phyloP scores from a whole-genome alignment of 495 filamentous ascomycete genomes.

The Neurospora sp. region DNA sequence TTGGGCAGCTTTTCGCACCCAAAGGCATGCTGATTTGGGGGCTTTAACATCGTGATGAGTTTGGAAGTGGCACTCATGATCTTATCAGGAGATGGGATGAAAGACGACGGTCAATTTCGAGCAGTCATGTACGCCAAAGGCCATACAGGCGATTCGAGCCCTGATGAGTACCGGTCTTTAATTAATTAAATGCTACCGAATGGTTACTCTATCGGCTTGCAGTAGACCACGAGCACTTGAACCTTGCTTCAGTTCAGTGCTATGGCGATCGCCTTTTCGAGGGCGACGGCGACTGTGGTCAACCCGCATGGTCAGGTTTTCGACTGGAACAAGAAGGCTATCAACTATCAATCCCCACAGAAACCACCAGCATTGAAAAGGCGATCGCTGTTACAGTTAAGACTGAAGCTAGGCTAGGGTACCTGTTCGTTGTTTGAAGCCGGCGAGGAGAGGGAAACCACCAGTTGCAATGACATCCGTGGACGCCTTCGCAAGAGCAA shows the following conservation, averaged over 20 bases:
- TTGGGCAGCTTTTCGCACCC: not conserved
- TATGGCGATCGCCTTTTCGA: not conserved
- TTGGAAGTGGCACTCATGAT: not conserved
- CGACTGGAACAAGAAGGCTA: not conserved
- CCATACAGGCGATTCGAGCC: not conserved
- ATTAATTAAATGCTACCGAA: not conserved
- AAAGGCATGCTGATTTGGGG: too few species aligned
- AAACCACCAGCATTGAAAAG: too few species aligned
- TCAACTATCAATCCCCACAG: too few species aligned
- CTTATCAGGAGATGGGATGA: not conserved
- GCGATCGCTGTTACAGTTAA: too few species aligned
- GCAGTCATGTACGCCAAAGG: not conserved
- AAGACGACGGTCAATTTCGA: not conserved
- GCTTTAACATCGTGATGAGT: too few species aligned
- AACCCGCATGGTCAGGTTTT: not conserved
- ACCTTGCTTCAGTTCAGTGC: not conserved
- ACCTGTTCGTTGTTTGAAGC: too few species aligned
- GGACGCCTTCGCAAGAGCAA: too few species aligned
- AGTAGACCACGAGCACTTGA: not conserved
- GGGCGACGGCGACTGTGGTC: not conserved
- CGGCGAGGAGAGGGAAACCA: too few species aligned
- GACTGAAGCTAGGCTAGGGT: too few species aligned
- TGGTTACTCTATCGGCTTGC: not conserved
- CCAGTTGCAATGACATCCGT: too few species aligned
- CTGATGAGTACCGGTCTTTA: not conserved